phyloP scores from a whole-genome alignment of 495 filamentous ascomycete genomes.

The Aspergillus coremiiformis region DNA sequence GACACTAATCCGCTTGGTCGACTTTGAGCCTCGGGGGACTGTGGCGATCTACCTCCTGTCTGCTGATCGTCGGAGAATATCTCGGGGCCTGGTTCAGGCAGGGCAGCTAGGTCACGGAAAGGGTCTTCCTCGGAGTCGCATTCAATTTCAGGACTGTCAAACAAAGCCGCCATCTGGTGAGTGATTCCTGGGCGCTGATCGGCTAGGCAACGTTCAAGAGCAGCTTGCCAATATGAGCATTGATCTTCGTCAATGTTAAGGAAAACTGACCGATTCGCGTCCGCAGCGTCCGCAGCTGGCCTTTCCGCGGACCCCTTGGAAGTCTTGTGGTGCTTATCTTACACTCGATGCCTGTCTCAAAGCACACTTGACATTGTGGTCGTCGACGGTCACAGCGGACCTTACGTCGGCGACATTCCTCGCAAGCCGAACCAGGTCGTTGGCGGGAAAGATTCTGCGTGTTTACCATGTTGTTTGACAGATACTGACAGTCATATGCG shows the following conservation, averaged over 20 bases:
- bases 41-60: conserved; percentile 6
- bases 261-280: conserved; percentile 35
- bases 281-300: conserved; percentile 43
- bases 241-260: background rate
- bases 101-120: background rate
- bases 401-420: conserved; percentile 39
- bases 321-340: conserved; percentile 39
- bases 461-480: conserved; percentile 1
- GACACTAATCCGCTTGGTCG: conserved; percentile 13
- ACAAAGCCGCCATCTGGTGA: conserved; percentile 10
- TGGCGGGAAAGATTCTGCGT: conserved; percentile 13
- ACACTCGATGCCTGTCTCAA: conserved; percentile 41
- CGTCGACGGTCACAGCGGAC: conserved; percentile 45
- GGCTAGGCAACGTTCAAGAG: conserved; percentile 20
- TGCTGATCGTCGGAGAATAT: conserved; percentile 2
- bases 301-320: conserved; percentile 46
- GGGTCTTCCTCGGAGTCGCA: conserved; percentile 17
- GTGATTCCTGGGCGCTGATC: conserved; percentile 17
- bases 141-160: conserved; percentile 11
- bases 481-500: background rate
- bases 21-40: conserved; percentile 2
- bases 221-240: conserved; percentile 7
- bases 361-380: conserved; percentile 44
- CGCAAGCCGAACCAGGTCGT: conserved; percentile 26
- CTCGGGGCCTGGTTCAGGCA: background rate